Conservation (phyloP, 352 stramenopile species). For the Phytopythium ostracodes region DNA sequence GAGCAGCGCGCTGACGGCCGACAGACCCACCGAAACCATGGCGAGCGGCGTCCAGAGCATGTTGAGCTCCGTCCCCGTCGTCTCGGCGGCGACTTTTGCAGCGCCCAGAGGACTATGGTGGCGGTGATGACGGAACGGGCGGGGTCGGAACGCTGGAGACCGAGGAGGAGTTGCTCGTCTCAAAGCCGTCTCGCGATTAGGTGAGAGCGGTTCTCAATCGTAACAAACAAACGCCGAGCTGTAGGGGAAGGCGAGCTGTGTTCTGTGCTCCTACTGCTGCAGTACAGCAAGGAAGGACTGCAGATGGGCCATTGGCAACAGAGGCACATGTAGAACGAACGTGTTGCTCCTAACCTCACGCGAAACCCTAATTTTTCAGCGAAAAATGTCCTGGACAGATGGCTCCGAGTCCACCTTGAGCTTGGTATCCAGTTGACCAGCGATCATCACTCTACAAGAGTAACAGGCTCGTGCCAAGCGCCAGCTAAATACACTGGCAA, state of each 20-base stretch:
- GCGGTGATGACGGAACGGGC: not conserved
- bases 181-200: too few relatives aligned
- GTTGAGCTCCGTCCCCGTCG: conserved; percentile 6
- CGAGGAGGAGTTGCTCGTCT: not conserved
- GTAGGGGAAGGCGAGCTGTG: too few relatives aligned
- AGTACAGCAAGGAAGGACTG: too few relatives aligned
- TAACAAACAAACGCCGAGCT: not conserved
- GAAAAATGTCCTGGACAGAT: not conserved
- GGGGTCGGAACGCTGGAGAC: not conserved
- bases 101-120: not conserved
- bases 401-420: too few relatives aligned
- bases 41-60: conserved; percentile 35
- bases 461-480: too few relatives aligned
- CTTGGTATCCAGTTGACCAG: not conserved
- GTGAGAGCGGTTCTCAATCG: too few relatives aligned
- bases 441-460: too few relatives aligned
- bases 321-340: not conserved
- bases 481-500: too few relatives aligned
- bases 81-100: not conserved
- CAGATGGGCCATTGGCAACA: not conserved
- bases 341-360: not conserved
- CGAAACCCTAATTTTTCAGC: not conserved
- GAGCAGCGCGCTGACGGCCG: conserved; percentile 27
- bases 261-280: too few relatives aligned
- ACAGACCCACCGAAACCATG: conserved; percentile 26